Evolutionary conservation across 768 basidiomycete genomes (phyloP).

Genomic region (Pholiota microspora): DNA sequence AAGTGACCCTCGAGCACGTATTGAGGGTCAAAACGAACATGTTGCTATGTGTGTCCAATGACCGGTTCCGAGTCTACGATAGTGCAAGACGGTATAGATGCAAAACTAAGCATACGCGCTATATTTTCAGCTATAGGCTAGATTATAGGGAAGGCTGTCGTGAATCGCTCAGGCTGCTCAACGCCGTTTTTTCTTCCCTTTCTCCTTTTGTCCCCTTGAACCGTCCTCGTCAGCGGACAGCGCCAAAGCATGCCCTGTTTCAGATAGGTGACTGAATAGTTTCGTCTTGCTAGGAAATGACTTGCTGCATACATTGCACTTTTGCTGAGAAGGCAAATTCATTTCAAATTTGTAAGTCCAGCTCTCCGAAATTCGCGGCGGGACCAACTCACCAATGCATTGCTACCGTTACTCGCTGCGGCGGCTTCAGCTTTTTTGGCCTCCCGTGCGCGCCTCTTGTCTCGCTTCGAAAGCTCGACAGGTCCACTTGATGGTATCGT

Average conservation of each 20-base stretch:
- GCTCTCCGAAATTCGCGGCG: not conserved
- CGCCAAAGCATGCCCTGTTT: conserved; percentile 70
- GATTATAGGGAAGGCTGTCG: no score
- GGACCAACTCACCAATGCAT: conserved; percentile 17
- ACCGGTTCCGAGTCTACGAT: no score
- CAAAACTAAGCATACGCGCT: no score
- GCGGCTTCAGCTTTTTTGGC: conserved; percentile 59
- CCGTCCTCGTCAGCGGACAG: not conserved
- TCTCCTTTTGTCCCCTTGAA: conserved; percentile 11
- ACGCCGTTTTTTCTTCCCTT: conserved; percentile 18
- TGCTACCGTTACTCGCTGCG: conserved; percentile 21
- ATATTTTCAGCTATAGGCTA: not conserved
- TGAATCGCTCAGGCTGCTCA: not conserved
- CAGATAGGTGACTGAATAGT: conserved; percentile 70
- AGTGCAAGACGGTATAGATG: no score
- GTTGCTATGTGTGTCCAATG: no score
- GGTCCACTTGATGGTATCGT: conserved; percentile 1
- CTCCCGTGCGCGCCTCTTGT: conserved; percentile 77
- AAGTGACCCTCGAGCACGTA: no score
- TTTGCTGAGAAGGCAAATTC: conserved; percentile 28
- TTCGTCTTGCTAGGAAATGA: conserved; percentile 68
- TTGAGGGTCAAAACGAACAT: no score
- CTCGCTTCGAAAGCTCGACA: conserved; percentile 60
- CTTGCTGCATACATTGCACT: conserved; percentile 69
- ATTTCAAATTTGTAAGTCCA: conserved; percentile 3